A percentile compares a stretch with the other conserved stretches of the same genome.
These are phyloP conservation scores for Parasitella parasitica DNA, from an alignment of 371 early-diverging fungal genomes.

Conservation along the genomic window DNA sequence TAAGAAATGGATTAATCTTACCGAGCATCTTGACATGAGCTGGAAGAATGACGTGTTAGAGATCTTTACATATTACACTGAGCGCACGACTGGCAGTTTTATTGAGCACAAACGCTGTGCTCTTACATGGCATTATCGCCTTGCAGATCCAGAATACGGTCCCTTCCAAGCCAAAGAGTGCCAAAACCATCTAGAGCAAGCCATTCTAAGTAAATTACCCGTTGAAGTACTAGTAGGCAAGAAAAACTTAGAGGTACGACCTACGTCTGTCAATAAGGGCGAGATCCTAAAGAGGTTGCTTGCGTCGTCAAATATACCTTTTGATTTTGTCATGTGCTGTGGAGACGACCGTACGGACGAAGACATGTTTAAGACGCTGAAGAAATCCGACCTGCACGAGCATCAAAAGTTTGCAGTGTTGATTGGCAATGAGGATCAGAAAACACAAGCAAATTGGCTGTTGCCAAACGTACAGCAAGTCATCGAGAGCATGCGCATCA, in stretches of 20 bases:
- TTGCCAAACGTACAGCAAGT: conserved; percentile 26
- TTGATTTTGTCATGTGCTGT: conserved; percentile 88
- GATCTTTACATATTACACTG: conserved; percentile 86
- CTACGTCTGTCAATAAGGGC: conserved; percentile 78
- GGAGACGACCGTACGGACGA: conserved; percentile 97
- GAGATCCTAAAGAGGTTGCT: conserved; percentile 86
- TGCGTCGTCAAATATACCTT: conserved; percentile 29
- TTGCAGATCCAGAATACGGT: conserved; percentile 75
- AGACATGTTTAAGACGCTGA: conserved; percentile 80
- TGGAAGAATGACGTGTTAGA: conserved; percentile 84
- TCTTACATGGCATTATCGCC: conserved; percentile 88
- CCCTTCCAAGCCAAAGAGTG: conserved; percentile 86
- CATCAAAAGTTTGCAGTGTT: conserved; percentile 50
- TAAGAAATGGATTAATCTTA: conserved; percentile 68
- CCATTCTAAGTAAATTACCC: conserved; percentile 77
- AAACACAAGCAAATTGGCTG: conserved; percentile 72
- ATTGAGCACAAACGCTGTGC: conserved; percentile 81
- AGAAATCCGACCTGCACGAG: conserved; percentile 19
- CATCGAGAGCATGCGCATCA: conserved; percentile 25
- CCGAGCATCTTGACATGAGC: conserved; percentile 72
- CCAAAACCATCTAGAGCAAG: conserved; percentile 82
- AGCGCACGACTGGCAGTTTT: conserved; percentile 80
- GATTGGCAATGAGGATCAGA: conserved; percentile 67
- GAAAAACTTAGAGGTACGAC: conserved; percentile 91
- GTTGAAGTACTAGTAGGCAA: conserved; percentile 92